Base-by-base conservation (phyloP, 495 filamentous ascomycete species). In the Parathielavia appendiculata region DNA sequence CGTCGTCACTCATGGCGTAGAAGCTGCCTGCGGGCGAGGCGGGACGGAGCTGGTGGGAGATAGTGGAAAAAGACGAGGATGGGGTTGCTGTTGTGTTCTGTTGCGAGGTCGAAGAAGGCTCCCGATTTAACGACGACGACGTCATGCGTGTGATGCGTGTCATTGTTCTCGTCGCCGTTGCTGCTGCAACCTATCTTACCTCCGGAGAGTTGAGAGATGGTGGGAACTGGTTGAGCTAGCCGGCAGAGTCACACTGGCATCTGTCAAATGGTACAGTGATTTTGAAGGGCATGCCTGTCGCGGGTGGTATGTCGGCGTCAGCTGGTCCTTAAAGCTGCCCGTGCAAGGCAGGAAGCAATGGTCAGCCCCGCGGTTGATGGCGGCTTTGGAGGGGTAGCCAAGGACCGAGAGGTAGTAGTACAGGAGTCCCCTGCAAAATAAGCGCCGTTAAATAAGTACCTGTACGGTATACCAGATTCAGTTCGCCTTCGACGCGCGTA, bases 1-100 rank as follows among this genome's bases (percentile, higher is more conserved):
- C 91, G 60, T 95, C 91, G 73, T 98, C 93, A 71, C 91, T 96
- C 76, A 97, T 79, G 65, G 92, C 93, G 81, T 96, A 97, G 78
- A 91, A 95, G 60, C 91, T 96, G 16, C 88, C 91, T 1, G 90
- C 79, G 7, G 95, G 91, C 22, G 93, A 97, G 12, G 71, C 69
- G 30, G 76, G 65, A 56, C 70, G 67, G 46, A 49, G 65, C 26
- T 68, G 41, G 23, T 57, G 54, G 26, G 26, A 52, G 46, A 52
- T 52, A 49, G 46, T 26, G n/a, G 50, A 45, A 39, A 57, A 50
- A 11, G 59, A 40, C 14, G 63, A 56, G 40, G 51, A 36, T n/a
- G 52, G 16, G 14, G 54, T 17, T 14, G 58, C 8, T 36, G 54
- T 3, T n/a, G 56, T 12, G 43, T 36, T 41, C n/a, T 51, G 57